Conservation (phyloP, 768 basidiomycete genomes). For the Russula compacta region DNA sequence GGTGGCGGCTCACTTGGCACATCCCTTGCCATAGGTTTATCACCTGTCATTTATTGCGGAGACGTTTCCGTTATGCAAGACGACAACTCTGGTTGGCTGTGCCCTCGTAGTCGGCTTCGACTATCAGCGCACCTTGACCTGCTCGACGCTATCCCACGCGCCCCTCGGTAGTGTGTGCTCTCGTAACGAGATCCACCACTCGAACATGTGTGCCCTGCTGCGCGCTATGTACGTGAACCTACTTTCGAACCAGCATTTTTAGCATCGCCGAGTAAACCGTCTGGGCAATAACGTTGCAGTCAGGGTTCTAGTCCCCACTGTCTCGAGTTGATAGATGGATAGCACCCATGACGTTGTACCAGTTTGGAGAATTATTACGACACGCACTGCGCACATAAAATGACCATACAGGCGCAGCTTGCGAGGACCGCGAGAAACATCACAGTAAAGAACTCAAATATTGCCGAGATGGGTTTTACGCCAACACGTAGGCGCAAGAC, state of each 20-base stretch:
- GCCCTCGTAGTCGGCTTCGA: background rate
- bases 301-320: background rate
- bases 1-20: background rate
- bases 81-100: background rate
- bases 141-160: background rate
- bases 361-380: background rate
- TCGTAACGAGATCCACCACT: background rate
- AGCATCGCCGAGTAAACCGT: background rate
- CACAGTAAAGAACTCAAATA: background rate
- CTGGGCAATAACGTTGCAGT: background rate
- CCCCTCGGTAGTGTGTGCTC: background rate
- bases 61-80: background rate
- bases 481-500: background rate
- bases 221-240: no score
- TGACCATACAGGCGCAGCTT: background rate
- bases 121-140: background rate
- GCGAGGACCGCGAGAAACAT: background rate
- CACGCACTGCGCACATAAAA: background rate
- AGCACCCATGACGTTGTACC: background rate
- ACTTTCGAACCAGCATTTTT: background rate
- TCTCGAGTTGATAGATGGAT: background rate
- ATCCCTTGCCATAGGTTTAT: background rate
- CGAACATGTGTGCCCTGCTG: background rate
- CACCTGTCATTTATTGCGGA: background rate
- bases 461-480: conserved; percentile 7